phyloP scores from a whole-genome alignment of 306 rosid species.

The Cucurbita ficifolia region DNA sequence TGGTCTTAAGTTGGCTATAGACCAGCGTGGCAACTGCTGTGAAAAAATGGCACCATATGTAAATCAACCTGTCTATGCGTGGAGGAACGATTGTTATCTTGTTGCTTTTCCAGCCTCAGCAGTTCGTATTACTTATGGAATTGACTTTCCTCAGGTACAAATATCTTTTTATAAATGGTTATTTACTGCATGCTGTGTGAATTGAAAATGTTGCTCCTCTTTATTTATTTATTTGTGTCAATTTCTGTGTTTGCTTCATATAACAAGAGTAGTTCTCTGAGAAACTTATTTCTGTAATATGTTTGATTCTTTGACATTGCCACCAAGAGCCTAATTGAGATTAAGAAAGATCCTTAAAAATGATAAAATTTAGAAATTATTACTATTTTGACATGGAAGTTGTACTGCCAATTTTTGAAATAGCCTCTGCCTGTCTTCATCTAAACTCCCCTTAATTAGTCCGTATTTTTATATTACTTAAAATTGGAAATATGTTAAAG shows the following conservation, averaged over 20 bases:
- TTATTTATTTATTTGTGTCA: not conserved
- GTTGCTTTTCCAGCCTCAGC: constrained; percentile 60
- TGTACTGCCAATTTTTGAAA: not conserved
- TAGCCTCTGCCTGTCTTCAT: not conserved
- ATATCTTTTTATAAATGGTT: not conserved
- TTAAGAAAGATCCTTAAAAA: not conserved
- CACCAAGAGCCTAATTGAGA: not conserved
- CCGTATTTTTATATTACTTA: not conserved
- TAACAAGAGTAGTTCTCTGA: not conserved
- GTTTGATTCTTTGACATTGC: not conserved
- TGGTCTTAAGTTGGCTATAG: constrained; percentile 50
- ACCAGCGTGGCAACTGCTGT: constrained; percentile 29
- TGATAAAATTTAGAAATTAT: not conserved
- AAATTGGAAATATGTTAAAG: not conserved
- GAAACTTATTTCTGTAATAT: not conserved
- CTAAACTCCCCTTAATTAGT: not conserved
- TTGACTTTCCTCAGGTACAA: constrained; percentile 63
- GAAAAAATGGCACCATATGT: constrained; percentile 58
- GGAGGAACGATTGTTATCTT: constrained; percentile 61
- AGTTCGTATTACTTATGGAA: constrained; percentile 55
- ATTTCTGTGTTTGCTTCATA: not conserved
- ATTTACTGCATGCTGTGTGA: not conserved
- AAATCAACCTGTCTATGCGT: constrained; percentile 45
- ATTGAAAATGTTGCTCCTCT: not conserved
- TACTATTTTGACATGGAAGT: not conserved